A percentile compares a stretch with the other conserved stretches of the same genome.
phyloP scores from a whole-genome alignment of 345 rosid species.

The Zanthoxylum bungeanum region DNA sequence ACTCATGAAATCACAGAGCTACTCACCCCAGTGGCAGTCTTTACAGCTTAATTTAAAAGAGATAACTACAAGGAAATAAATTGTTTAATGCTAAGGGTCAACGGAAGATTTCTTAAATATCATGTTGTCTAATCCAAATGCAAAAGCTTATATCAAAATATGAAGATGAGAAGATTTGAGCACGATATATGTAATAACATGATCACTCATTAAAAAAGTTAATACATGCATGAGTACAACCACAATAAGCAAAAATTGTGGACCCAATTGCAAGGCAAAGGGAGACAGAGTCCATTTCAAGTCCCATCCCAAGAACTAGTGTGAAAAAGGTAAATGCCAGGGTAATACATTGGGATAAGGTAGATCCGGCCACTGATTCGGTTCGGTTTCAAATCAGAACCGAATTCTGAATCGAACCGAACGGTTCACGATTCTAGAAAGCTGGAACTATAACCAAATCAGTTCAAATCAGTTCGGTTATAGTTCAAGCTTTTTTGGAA shows the following conservation, averaged over 20 bases:
- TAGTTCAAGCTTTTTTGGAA: too few species aligned
- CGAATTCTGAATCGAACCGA: too few species aligned
- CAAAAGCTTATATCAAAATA: background rate
- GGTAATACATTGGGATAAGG: too few species aligned
- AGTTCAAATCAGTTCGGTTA: too few species aligned
- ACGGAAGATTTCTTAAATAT: background rate
- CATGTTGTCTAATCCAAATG: background rate
- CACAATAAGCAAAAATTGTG: background rate
- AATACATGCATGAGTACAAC: background rate
- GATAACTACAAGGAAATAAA: too few species aligned
- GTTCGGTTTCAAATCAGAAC: too few species aligned
- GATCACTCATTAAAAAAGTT: slow-evolving; percentile 2
- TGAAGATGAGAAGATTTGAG: background rate
- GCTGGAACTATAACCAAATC: too few species aligned
- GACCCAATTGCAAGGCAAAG: slow-evolving; percentile 4
- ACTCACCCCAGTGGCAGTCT: too few species aligned
- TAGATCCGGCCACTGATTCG: too few species aligned
- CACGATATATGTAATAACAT: slow-evolving; percentile 2
- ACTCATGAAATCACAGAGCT: too few species aligned
- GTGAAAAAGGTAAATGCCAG: background rate
- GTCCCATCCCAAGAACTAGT: slow-evolving; percentile 2
- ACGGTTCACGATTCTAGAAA: too few species aligned
- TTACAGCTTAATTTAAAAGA: too few species aligned
- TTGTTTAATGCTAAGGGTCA: background rate
- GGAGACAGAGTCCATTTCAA: slow-evolving; percentile 9